Conservation (phyloP, 345 rosid species). For the Carallia brachiata region DNA sequence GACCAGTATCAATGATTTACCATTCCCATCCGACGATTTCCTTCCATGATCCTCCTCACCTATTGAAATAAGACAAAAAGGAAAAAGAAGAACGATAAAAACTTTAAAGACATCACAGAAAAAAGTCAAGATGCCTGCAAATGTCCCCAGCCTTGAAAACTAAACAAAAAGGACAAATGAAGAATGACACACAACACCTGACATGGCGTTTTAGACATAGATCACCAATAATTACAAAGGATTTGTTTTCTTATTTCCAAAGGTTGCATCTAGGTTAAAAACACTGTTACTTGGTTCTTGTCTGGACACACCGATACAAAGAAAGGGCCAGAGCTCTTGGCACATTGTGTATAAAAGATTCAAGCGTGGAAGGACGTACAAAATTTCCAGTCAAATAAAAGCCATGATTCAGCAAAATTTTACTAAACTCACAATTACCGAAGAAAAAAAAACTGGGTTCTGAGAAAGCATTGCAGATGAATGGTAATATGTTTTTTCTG, state of each 20-base stretch:
- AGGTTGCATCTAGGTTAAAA: too few relatives aligned
- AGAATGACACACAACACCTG: neutral
- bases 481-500: neutral
- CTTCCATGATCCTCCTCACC: slow-evolving; percentile 98
- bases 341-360: too few relatives aligned
- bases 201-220: neutral
- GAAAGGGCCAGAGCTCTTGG: too few relatives aligned
- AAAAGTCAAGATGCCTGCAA: neutral
- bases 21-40: slow-evolving; percentile 98
- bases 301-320: too few relatives aligned
- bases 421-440: neutral
- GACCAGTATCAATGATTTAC: slow-evolving; percentile 33
- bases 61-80: slow-evolving; percentile 12
- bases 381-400: too few relatives aligned
- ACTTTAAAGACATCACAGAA: neutral
- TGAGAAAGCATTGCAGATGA: neutral
- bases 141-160: neutral
- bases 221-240: neutral
- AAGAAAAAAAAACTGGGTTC: neutral
- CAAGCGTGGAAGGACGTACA: too few relatives aligned
- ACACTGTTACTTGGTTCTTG: too few relatives aligned
- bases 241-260: too few relatives aligned
- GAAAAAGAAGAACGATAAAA: neutral
- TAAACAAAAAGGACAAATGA: neutral
- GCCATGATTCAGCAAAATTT: neutral